A percentile compares a stretch with the other conserved stretches of the same genome.
phyloP scores from a whole-genome alignment of 371 early-diverging fungal genomes.

The Dinochytrium kinnereticum region DNA sequence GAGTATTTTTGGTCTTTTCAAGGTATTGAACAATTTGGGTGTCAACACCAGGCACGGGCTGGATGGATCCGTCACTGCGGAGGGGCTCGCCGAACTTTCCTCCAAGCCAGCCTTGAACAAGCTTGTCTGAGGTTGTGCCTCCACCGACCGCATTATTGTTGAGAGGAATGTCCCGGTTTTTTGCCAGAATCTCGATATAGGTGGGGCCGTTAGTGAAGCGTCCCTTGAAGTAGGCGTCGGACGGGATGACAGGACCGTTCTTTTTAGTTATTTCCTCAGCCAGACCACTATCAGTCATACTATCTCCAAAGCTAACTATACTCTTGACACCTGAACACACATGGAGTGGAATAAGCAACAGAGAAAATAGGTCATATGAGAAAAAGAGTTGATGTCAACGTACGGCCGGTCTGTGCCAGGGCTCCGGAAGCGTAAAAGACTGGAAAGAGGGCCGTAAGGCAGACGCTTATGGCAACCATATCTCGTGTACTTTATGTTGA shows the following conservation, averaged over 20 bases:
- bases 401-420: no score
- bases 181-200: slow-evolving; percentile 59
- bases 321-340: neutral
- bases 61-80: neutral
- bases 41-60: neutral
- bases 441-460: no score
- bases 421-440: no score
- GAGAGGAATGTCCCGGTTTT: slow-evolving; percentile 42
- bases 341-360: no score
- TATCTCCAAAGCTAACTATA: slow-evolving; percentile 17
- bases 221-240: slow-evolving; percentile 53
- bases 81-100: slow-evolving; percentile 6
- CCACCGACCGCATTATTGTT: slow-evolving; percentile 60
- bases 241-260: slow-evolving; percentile 15
- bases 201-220: slow-evolving; percentile 62
- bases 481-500: no score
- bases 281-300: slow-evolving; percentile 4
- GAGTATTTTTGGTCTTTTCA: neutral
- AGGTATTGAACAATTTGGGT: neutral
- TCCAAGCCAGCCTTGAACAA: slow-evolving; percentile 16
- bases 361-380: no score
- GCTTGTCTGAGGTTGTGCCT: slow-evolving; percentile 50
- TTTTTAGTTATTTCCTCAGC: neutral
- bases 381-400: no score
- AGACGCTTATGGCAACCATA: no score